These are phyloP conservation scores for Neurospora sp. DNA, from an alignment of 495 filamentous ascomycete species.

Conservation along the genomic window DNA sequence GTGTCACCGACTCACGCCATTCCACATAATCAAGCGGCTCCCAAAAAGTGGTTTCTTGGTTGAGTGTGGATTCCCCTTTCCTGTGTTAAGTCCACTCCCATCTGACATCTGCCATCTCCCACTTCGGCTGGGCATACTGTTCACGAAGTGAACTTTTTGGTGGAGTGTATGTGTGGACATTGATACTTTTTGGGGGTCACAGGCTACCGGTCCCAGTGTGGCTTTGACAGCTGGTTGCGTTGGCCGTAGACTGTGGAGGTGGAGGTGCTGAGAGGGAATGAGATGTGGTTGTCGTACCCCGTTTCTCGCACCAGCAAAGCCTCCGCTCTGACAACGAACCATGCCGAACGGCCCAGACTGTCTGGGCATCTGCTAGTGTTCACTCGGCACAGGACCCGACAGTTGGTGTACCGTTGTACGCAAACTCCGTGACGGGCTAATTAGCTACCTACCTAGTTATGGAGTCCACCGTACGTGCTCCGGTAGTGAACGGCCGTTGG, in stretches of 20 bases:
- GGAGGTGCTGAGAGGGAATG: not conserved
- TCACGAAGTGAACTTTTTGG: not conserved
- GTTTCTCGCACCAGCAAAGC: not conserved
- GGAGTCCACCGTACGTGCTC: not conserved
- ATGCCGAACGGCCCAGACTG: not conserved
- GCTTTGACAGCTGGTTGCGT: not conserved
- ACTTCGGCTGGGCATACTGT: not conserved
- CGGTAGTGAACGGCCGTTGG: not conserved
- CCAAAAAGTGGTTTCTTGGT: not conserved
- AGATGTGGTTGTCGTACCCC: not conserved
- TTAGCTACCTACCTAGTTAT: not conserved
- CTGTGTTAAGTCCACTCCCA: not conserved
- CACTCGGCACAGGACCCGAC: not conserved
- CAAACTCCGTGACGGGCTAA: not conserved
- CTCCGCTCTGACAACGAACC: not conserved
- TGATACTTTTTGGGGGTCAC: not conserved
- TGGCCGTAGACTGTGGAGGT: not conserved
- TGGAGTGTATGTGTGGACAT: not conserved
- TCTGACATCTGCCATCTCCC: not conserved
- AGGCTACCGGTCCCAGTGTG: not conserved
- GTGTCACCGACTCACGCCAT: not conserved
- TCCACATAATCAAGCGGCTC: not conserved
- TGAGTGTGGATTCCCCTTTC: not conserved
- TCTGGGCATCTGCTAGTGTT: not conserved
- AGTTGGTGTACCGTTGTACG: not conserved